Conservation (phyloP, 495 filamentous ascomycete species). For the Chaetomidium leptoderma region DNA sequence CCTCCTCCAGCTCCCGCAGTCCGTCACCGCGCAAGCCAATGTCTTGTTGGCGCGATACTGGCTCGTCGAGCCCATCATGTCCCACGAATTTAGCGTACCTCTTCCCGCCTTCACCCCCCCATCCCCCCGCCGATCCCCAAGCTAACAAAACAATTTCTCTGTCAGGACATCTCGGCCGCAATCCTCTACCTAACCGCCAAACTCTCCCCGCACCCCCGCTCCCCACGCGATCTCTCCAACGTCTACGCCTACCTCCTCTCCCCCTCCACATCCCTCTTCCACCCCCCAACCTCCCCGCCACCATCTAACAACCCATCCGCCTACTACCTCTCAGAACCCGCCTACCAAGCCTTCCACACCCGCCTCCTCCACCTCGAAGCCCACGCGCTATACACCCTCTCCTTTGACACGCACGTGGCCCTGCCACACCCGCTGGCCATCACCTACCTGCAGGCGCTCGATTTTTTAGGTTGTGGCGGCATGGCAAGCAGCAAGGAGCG, state of each 20-base stretch:
- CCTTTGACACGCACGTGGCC: conserved; percentile 78
- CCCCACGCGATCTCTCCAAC: conserved; percentile 73
- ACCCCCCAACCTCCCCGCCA: conserved; percentile 35
- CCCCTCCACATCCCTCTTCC: conserved; percentile 56
- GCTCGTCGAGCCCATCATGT: conserved; percentile 51
- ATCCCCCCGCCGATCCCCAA: neutral
- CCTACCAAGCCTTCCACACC: conserved; percentile 58
- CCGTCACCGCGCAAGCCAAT: conserved; percentile 81
- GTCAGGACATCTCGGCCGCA: conserved; percentile 75
- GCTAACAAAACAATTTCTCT: conserved; percentile 7
- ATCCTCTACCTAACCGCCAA: conserved; percentile 81
- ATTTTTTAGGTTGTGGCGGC: too few relatives aligned
- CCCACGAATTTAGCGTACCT: conserved; percentile 46
- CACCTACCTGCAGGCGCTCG: conserved; percentile 88
- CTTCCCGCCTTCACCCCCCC: neutral
- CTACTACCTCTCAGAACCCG: conserved; percentile 70
- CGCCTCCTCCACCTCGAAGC: conserved; percentile 67
- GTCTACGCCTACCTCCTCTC: conserved; percentile 82
- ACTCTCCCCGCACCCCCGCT: conserved; percentile 68
- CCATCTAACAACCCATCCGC: conserved; percentile 46
- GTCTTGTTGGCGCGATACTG: conserved; percentile 88
- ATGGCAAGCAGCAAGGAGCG: conserved; percentile 26
- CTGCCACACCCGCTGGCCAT: conserved; percentile 84
- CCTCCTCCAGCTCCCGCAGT: conserved; percentile 79
- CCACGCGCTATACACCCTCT: conserved; percentile 65